Conservation (phyloP, 1,284 basidiomycete genomes). For the Schizopora paradoxa region DNA sequence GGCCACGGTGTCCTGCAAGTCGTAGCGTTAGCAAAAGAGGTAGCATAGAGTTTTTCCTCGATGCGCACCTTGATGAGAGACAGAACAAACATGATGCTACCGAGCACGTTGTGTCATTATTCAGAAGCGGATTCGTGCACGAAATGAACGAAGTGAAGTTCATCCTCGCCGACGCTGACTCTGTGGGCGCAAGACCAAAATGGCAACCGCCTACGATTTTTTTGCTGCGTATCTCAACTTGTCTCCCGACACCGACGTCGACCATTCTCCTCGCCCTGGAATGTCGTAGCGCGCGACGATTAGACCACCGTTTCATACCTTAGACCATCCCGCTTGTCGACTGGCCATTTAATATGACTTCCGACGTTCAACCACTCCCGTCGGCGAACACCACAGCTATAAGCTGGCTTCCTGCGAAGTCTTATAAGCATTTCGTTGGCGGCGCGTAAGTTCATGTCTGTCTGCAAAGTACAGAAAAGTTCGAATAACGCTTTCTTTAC, state of each 20-base stretch:
- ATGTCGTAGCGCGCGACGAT: conserved; percentile 6
- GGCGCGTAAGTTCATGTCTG: conserved; percentile 64
- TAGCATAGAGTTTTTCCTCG: conserved; percentile 1
- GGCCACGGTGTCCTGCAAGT: conserved; percentile 65
- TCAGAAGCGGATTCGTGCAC: not conserved
- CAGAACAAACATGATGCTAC: conserved; percentile 48
- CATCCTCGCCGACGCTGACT: not conserved
- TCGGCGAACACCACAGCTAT: not conserved
- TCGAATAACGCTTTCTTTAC: conserved; percentile 8
- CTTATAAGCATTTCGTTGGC: conserved; percentile 81
- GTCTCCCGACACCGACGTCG: not conserved
- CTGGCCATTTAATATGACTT: no score
- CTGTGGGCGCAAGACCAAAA: not conserved
- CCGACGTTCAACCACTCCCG: no score
- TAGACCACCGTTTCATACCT: not conserved
- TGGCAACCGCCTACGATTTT: not conserved
- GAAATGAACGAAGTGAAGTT: not conserved
- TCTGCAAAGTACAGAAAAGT: not conserved
- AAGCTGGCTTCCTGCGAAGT: conserved; percentile 59
- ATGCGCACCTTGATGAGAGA: conserved; percentile 49
- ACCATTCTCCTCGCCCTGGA: not conserved
- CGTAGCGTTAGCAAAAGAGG: not conserved
- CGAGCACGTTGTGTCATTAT: not conserved
- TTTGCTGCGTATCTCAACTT: conserved; percentile 1
- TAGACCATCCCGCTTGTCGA: no score